Evolutionary conservation across 805 yeast species (phyloP).

Genomic region (Lipomyces sp.): DNA sequence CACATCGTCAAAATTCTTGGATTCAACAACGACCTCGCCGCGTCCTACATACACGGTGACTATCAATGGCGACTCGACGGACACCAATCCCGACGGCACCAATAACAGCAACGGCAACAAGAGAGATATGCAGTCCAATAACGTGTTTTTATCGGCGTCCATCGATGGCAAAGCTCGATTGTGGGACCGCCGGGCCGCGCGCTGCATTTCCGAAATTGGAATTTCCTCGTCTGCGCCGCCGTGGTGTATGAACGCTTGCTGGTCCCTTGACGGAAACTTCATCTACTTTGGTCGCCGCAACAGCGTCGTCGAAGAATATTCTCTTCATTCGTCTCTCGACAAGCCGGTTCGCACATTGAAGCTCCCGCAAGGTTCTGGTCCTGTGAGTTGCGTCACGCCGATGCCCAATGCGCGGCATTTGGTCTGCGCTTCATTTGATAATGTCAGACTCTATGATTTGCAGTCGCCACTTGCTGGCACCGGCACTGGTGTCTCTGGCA

Average conservation of each 20-base stretch:
- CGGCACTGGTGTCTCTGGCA: slow-evolving; percentile 29
- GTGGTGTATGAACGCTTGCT: slow-evolving; percentile 66
- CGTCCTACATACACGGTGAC: background rate
- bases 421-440: slow-evolving; percentile 86
- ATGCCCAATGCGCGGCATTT: slow-evolving; percentile 78
- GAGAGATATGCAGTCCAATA: slow-evolving; percentile 34
- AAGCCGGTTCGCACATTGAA: slow-evolving; percentile 57
- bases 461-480: slow-evolving; percentile 39
- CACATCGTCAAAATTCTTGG: no score
- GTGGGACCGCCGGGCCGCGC: slow-evolving; percentile 70
- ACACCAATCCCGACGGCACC: slow-evolving; percentile 3
- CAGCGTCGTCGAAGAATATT: slow-evolving; percentile 50
- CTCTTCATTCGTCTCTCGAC: slow-evolving; percentile 38
- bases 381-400: slow-evolving; percentile 75
- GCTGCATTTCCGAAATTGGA: slow-evolving; percentile 46
- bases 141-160: slow-evolving; percentile 70
- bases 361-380: slow-evolving; percentile 86
- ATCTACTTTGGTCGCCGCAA: slow-evolving; percentile 87
- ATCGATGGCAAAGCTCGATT: slow-evolving; percentile 77
- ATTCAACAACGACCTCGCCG: background rate
- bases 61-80: slow-evolving; percentile 1
- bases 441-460: slow-evolving; percentile 81
- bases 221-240: slow-evolving; percentile 76
- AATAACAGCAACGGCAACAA: slow-evolving; percentile 4
- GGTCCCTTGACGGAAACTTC: slow-evolving; percentile 68